Conservation (phyloP, 257 asterid genomes). For the Asclepias syriaca region DNA sequence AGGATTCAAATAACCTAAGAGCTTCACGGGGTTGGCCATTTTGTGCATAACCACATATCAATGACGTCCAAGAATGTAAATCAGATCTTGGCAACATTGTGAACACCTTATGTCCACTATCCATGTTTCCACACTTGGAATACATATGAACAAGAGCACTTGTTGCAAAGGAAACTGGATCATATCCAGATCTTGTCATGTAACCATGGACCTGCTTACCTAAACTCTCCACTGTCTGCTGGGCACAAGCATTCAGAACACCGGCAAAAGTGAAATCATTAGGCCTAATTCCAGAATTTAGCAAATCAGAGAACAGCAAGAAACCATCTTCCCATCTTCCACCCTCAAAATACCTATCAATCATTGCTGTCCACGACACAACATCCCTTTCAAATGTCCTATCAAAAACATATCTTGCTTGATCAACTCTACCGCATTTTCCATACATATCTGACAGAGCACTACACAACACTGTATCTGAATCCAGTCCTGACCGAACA, state of each 20-base stretch:
- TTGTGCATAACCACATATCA: slow-evolving; percentile 12
- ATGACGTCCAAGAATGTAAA: slow-evolving; percentile 11
- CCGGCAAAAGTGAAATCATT: slow-evolving; percentile 15
- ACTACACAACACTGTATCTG: slow-evolving; percentile 14
- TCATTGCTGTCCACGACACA: slow-evolving; percentile 14
- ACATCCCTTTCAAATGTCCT: slow-evolving; percentile 12
- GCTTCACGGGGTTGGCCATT: slow-evolving; percentile 12
- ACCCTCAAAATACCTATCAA: slow-evolving; percentile 10
- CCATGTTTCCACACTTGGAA: slow-evolving; percentile 14
- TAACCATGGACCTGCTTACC: slow-evolving; percentile 15
- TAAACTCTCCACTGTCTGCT: slow-evolving; percentile 1
- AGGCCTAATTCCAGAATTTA: slow-evolving; percentile 9
- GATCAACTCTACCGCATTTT: slow-evolving; percentile 7
- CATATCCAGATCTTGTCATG: slow-evolving; percentile 7
- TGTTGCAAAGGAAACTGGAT: slow-evolving; percentile 9
- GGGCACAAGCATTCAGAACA: slow-evolving; percentile 12
- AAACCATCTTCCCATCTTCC: slow-evolving; percentile 11
- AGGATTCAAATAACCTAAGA: slow-evolving; percentile 8
- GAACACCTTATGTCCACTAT: slow-evolving; percentile 7
- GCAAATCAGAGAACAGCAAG: slow-evolving; percentile 8
- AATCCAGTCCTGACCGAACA: slow-evolving; percentile 9
- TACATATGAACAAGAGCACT: slow-evolving; percentile 17
- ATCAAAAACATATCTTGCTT: slow-evolving; percentile 11
- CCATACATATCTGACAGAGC: slow-evolving; percentile 15
- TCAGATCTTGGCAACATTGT: not conserved